phyloP scores from a whole-genome alignment of 768 basidiomycete species.

The Pleurotus citrinopileatus region DNA sequence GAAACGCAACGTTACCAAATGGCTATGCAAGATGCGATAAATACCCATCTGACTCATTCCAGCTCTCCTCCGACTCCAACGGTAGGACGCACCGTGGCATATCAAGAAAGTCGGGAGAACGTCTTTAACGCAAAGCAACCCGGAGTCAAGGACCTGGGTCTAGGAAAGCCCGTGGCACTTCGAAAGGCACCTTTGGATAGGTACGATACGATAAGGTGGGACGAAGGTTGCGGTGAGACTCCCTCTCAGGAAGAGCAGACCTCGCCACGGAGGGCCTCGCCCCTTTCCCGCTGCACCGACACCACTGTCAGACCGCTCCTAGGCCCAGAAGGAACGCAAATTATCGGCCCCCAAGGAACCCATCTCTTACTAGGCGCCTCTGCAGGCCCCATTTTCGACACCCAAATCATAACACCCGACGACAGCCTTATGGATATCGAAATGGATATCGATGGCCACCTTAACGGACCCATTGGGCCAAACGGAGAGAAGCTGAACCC shows the following conservation, averaged over 20 bases:
- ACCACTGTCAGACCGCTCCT: neutral
- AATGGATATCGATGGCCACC: slow-evolving; percentile 1
- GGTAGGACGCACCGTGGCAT: neutral
- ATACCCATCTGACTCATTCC: neutral
- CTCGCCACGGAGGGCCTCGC: neutral
- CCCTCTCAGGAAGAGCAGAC: neutral
- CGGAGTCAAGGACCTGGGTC: neutral
- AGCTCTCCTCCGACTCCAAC: neutral
- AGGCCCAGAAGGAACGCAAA: slow-evolving; percentile 2
- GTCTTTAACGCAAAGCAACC: neutral
- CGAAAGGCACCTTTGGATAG: slow-evolving; percentile 1
- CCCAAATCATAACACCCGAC: neutral
- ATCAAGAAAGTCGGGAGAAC: neutral
- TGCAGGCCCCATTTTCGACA: slow-evolving; percentile 3
- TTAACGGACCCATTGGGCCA: slow-evolving; percentile 1
- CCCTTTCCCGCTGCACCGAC: neutral
- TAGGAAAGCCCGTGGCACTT: neutral
- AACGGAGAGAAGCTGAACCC: slow-evolving; percentile 5
- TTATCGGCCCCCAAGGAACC: slow-evolving; percentile 2
- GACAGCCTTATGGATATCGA: neutral
- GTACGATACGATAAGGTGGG: slow-evolving; percentile 8
- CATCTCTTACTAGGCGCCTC: slow-evolving; percentile 5
- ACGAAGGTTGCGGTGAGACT: slow-evolving; percentile 3
- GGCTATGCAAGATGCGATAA: slow-evolving; percentile 1
- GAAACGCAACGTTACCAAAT: neutral